Percentiles rank a stretch among this genome's conserved stretches.
These are phyloP conservation scores for Spiromastix sp. DNA, from an alignment of 2,329 filamentous ascomycete species.

Conservation along the genomic window DNA sequence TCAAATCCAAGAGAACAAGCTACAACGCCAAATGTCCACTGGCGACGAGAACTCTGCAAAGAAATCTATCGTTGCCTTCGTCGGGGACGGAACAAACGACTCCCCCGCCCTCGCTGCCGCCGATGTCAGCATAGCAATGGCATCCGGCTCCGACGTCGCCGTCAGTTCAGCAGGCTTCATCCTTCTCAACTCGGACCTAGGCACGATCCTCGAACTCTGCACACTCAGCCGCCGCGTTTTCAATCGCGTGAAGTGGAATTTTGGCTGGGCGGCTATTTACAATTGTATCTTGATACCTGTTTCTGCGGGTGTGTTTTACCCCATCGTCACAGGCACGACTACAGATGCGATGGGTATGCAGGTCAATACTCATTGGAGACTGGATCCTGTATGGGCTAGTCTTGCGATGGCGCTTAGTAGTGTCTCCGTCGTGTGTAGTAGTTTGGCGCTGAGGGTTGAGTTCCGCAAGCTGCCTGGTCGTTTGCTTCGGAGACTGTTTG, in stretches of 20 bases:
- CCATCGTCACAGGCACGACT: constrained; percentile 36
- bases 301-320: constrained; percentile 69
- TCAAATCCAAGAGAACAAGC: constrained; percentile 33
- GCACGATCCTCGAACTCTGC: constrained; percentile 61
- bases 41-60: constrained; percentile 7
- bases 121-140: constrained; percentile 74
- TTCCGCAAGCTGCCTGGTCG: constrained; percentile 12
- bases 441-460: constrained; percentile 55
- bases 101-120: constrained; percentile 69
- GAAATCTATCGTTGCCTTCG: constrained; percentile 62
- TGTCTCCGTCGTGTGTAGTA: constrained; percentile 78
- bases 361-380: constrained; percentile 31
- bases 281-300: constrained; percentile 69
- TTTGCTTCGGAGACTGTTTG: constrained; percentile 4
- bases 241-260: constrained; percentile 71
- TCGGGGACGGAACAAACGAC: constrained; percentile 81
- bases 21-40: constrained; percentile 22
- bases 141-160: constrained; percentile 71
- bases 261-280: constrained; percentile 75
- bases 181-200: constrained; percentile 60
- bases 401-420: constrained; percentile 89
- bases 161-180: constrained; percentile 75
- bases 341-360: constrained; percentile 22
- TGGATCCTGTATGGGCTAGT: constrained; percentile 61
- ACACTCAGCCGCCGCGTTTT: constrained; percentile 63